Evolutionary conservation across 2,329 filamentous ascomycete genomes (phyloP).

Genomic region (Rachicladosporium sp.): DNA sequence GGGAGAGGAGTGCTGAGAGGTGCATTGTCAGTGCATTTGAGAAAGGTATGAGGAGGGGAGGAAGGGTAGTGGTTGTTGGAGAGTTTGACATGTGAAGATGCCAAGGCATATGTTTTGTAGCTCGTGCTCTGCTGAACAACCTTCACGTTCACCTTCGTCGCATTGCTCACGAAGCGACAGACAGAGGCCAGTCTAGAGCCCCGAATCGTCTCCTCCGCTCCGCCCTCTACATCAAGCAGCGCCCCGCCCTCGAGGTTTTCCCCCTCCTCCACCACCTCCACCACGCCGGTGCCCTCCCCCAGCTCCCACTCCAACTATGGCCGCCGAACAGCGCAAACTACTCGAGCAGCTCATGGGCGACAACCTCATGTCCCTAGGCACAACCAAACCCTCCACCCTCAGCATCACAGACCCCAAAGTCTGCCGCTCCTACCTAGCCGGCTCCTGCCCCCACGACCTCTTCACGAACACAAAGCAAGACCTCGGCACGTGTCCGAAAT

Average conservation of each 20-base stretch:
- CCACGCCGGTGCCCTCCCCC: not conserved
- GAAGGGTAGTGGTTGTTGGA: no score
- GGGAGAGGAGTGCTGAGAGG: conserved; percentile 14
- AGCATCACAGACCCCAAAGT: conserved; percentile 85
- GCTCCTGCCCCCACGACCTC: conserved; percentile 93
- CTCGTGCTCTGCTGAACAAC: no score
- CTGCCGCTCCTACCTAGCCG: conserved; percentile 85
- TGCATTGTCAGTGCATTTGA: conserved; percentile 10
- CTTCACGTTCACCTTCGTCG: not conserved
- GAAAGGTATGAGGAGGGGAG: no score
- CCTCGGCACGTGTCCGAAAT: conserved; percentile 74
- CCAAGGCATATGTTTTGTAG: no score
- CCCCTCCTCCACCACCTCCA: not conserved
- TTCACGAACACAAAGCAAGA: conserved; percentile 99
- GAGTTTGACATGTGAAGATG: no score
- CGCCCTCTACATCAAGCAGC: not conserved
- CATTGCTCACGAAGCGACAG: not conserved
- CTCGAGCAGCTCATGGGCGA: conserved; percentile 81
- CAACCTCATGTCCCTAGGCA: conserved; percentile 63
- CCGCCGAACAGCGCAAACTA: conserved; percentile 94
- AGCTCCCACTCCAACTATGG: conserved; percentile 45
- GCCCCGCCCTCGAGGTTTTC: not conserved
- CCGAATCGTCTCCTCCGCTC: no score
- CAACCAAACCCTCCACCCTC: conserved; percentile 67
- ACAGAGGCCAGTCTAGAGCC: not conserved